Base-by-base conservation (phyloP, 495 filamentous ascomycete genomes). In the Astrocystis sublimbata region DNA sequence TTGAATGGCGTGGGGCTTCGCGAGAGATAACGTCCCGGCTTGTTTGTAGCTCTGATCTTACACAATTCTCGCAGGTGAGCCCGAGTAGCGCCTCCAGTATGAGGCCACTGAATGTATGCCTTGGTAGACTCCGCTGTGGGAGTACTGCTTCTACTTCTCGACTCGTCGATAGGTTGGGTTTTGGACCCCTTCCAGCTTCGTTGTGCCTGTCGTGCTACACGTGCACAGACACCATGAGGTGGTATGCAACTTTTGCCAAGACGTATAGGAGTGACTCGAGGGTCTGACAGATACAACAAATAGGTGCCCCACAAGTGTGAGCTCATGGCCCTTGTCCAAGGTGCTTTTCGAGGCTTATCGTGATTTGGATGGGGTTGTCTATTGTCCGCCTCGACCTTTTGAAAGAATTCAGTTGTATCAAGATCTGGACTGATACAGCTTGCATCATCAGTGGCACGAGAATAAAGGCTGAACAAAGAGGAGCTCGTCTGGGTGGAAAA, bases 261-360 rank as follows among this genome's bases (percentile, higher is more conserved):
- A 67, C 93, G 92, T 76, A 98, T 93, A 0, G 94, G 94, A 2
- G 94, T 98, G 28, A 96, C 89, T 9, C 89, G 92, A 33, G 94
- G 93, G 72, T 98, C 92, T 65, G 92, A 89, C 10, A 97, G 78
- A 69, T 97, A 98, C 9, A 89, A 72, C 65, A 90, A 78, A 70
- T 96, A 98, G 2, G 90, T 92, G 35, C 89, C 86, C 96, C 96
- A 98, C 30, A 98, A 75, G 70, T 98, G 94, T 36, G 88, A 86
- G 74, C 93, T 92, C 91, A 96, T 96, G 19, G 92, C 89, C 46
- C 87, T 83, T 2, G 90, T 96, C 92, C 93, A 98, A 1, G 79
- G 79, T 6, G 78, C 79, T 64, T 76, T 82, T 57, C 78, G 73
- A 42, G 63, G 55, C 47, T 74, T 70, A 33, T 76, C 65, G 35